phyloP scores from a whole-genome alignment of 2,329 filamentous ascomycete species.

The Trichoderma arundinaceum region DNA sequence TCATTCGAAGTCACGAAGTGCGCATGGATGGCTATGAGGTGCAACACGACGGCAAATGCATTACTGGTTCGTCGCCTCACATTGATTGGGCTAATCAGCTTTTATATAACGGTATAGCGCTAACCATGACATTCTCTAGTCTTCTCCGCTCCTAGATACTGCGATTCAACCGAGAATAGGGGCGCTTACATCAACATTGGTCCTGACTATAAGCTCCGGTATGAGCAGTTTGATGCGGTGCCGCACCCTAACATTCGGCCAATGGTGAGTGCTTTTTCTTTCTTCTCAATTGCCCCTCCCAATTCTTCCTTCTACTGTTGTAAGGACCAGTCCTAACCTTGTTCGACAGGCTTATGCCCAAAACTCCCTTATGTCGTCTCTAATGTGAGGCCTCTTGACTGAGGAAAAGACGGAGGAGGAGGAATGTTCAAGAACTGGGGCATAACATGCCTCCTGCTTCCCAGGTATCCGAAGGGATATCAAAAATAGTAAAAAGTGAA shows the following conservation, averaged over 20 bases:
- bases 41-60: constrained; percentile 93
- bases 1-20: constrained; percentile 97
- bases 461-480: constrained; percentile 26
- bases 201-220: constrained; percentile 87
- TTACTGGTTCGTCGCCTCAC: constrained; percentile 70
- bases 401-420: background rate
- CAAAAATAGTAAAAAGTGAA: constrained; percentile 37
- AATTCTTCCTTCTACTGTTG: background rate
- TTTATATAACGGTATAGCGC: background rate
- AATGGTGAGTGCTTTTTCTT: constrained; percentile 64
- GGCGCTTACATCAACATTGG: constrained; percentile 98
- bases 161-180: constrained; percentile 96
- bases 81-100: background rate
- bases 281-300: too few species aligned
- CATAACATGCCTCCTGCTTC: background rate
- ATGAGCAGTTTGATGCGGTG: constrained; percentile 93
- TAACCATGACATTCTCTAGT: constrained; percentile 56
- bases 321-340: background rate
- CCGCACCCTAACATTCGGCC: constrained; percentile 94
- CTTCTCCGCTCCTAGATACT: constrained; percentile 97
- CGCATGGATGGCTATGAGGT: constrained; percentile 99
- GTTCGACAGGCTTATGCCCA: constrained; percentile 75
- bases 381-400: constrained; percentile 61
- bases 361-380: constrained; percentile 77
- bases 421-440: constrained; percentile 32